Conservation (phyloP, 2,329 filamentous ascomycete species). For the Mollisia scopiformis region DNA sequence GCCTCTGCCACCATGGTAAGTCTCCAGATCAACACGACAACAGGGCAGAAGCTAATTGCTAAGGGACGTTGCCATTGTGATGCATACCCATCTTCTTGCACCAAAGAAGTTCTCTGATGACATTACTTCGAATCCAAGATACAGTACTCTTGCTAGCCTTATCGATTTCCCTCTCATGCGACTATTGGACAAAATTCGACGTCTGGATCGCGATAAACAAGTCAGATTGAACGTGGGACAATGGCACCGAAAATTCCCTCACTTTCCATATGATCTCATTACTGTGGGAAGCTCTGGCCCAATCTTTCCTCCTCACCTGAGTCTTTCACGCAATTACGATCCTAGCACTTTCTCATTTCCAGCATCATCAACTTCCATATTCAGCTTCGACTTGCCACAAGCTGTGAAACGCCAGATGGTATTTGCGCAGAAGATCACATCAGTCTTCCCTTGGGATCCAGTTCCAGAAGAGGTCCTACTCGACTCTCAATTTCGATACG, state of each 20-base stretch:
- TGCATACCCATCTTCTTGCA: constrained; percentile 8
- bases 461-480: background rate
- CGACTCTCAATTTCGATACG: constrained; percentile 1
- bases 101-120: constrained; percentile 5
- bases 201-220: background rate
- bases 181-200: background rate
- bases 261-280: background rate
- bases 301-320: background rate
- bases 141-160: background rate
- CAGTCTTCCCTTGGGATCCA: background rate
- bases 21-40: background rate
- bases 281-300: background rate
- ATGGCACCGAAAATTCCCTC: background rate
- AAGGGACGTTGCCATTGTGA: constrained; percentile 8
- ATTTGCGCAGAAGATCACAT: constrained; percentile 1
- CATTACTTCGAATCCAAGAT: constrained; percentile 1
- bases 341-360: too few species aligned
- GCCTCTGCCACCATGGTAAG: constrained; percentile 2
- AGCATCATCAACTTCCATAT: too few species aligned
- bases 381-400: background rate
- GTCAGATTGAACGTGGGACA: background rate
- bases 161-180: background rate
- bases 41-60: background rate
- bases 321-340: background rate
- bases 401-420: background rate